Base-by-base conservation (phyloP, 306 rosid genomes). In the Vigna angularis region DNA sequence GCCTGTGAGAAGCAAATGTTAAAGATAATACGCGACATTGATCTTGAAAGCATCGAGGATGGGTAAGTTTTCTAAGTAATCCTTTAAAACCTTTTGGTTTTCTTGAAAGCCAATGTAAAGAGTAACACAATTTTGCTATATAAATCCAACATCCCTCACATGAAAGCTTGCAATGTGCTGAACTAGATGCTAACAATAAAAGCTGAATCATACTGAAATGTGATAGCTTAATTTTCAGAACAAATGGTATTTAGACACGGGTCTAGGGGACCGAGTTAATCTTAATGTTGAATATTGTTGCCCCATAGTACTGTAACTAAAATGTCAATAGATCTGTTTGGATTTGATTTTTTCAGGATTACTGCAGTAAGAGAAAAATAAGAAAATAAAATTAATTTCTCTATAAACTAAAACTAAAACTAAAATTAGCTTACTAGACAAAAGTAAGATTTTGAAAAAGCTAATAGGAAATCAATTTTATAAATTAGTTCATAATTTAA, bases 1-100 rank as follows among this genome's bases (percentile, higher is more conserved):
- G 94, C 99, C 71, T 96, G 99, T 85, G 97, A 91, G 90, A 96
- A 89, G 87, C 99, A 96, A 79, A 93, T 96, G 91, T 62, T 82
- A 58, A 96, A 91, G 89, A 89, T 93, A 75, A 79, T 93, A 50
- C 83, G 70, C 59, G 99, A 96, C 73, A 44, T 96, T 56, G 88
- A 91, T 86, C 84, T 93, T 83, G 97, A 88, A 64, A 82, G 87
- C 66, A 85, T 96, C 1, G 97, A 91, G 58, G 90, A 96, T 75
- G 97, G 98, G 99, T 96, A 76, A 87, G 94, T 86, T 84, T 76
- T 82, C 66, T 38, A 15, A 66, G 58, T 26, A 56, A 70, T 66
- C 67, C 75, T 70, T 69, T 62, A 52, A 45, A 72, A 38, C 20
- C 24, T 82, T 71, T 52, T 70, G 34, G 28, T 64, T 76, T 6